phyloP scores from a whole-genome alignment of 23 red algal species.

The Gracilaria domingensis region DNA sequence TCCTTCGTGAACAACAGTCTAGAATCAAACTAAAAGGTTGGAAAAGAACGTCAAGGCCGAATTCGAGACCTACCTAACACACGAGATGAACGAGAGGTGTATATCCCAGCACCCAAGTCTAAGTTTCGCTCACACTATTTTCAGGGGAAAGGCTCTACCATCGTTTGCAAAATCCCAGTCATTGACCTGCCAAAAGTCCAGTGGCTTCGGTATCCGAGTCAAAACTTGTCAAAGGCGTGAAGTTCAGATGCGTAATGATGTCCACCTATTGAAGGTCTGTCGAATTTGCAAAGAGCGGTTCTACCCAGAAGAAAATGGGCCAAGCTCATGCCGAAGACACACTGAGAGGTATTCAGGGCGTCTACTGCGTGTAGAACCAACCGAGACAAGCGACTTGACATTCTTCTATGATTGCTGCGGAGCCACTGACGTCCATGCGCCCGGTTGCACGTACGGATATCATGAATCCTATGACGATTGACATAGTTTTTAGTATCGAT shows the following conservation, averaged over 20 bases:
- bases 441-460: conserved; percentile 45
- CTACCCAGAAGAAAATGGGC: conserved; percentile 40
- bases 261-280: conserved; percentile 25
- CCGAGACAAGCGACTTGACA: conserved; percentile 57
- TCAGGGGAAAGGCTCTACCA: too few relatives aligned
- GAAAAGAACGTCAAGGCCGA: background rate
- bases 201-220: background rate
- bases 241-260: background rate
- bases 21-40: background rate
- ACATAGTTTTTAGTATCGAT: background rate
- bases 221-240: background rate
- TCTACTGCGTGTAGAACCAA: conserved; percentile 60
- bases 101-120: background rate
- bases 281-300: conserved; percentile 62
- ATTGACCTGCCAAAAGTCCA: background rate
- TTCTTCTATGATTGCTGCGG: conserved; percentile 77
- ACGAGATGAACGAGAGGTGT: background rate
- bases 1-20: background rate
- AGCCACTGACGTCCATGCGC: conserved; percentile 48
- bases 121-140: background rate
- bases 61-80: background rate
- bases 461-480: conserved; percentile 56
- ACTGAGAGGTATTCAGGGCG: conserved; percentile 39
- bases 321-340: conserved; percentile 46
- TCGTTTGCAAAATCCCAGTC: background rate